phyloP scores from a whole-genome alignment of 2,329 filamentous ascomycete species.

The Seiridium cupressi region DNA sequence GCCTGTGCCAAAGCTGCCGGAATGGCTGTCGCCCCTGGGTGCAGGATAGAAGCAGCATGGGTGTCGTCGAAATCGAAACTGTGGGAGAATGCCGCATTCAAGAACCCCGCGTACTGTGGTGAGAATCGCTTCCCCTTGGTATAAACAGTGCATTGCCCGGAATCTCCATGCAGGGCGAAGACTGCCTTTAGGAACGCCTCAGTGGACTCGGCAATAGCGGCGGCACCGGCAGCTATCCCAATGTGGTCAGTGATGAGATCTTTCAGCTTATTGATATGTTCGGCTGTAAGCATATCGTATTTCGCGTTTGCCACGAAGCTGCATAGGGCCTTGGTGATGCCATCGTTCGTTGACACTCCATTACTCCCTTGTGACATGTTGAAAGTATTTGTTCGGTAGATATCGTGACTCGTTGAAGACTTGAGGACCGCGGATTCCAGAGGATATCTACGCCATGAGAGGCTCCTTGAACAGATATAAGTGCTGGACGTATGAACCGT shows the following conservation, averaged over 20 bases:
- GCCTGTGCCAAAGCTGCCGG: conserved; percentile 29
- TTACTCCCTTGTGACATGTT: background rate
- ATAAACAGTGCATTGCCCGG: conserved; percentile 30
- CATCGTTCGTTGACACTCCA: background rate
- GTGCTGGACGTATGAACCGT: background rate
- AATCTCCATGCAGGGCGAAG: conserved; percentile 20
- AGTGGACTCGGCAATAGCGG: conserved; percentile 18
- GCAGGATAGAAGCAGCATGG: conserved; percentile 36
- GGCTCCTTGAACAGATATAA: background rate
- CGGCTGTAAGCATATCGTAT: conserved; percentile 13
- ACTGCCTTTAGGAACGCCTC: conserved; percentile 31
- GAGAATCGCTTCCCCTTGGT: conserved; percentile 29
- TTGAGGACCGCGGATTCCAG: too few species aligned
- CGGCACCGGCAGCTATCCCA: conserved; percentile 21
- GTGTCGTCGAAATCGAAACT: conserved; percentile 45
- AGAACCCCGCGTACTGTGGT: conserved; percentile 35
- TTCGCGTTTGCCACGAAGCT: conserved; percentile 16
- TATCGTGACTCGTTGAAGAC: too few species aligned
- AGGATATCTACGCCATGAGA: background rate
- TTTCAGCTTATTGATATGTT: conserved; percentile 18
- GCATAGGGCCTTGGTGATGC: conserved; percentile 15
- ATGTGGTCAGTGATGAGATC: conserved; percentile 22
- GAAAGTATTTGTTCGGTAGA: background rate
- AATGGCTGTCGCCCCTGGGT: conserved; percentile 38
- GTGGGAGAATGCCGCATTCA: conserved; percentile 41